phyloP scores from a whole-genome alignment of 2,329 filamentous ascomycete species.

The Phoma sp. region DNA sequence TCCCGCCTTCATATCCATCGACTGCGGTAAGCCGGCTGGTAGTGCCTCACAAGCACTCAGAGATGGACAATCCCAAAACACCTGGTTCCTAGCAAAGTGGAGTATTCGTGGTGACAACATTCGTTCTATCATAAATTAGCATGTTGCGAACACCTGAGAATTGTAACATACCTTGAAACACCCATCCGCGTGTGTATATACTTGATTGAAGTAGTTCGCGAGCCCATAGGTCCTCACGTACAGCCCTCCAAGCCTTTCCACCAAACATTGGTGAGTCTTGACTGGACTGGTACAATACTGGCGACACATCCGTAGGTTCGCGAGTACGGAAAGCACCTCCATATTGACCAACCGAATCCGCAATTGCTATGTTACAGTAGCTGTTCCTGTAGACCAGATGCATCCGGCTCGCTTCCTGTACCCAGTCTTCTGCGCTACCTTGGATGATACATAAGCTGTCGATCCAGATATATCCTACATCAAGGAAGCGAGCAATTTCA shows the following conservation, averaged over 20 bases:
- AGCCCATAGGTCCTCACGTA: conserved; percentile 30
- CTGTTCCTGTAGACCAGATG: conserved; percentile 37
- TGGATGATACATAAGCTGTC: conserved; percentile 33
- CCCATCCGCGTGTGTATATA: conserved; percentile 36
- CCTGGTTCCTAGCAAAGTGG: conserved; percentile 31
- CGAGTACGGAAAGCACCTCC: conserved; percentile 32
- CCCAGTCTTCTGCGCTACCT: conserved; percentile 25
- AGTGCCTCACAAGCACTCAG: conserved; percentile 34
- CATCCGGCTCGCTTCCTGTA: conserved; percentile 29
- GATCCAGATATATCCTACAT: conserved; percentile 37
- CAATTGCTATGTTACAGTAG: conserved; percentile 39
- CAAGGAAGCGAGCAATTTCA: conserved; percentile 26
- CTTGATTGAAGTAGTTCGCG: conserved; percentile 21
- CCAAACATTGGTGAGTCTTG: conserved; percentile 20
- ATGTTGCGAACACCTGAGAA: neutral
- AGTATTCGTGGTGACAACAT: conserved; percentile 37
- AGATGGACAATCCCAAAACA: conserved; percentile 38
- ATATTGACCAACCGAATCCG: conserved; percentile 25
- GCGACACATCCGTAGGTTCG: conserved; percentile 20
- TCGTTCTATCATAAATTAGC: conserved; percentile 24
- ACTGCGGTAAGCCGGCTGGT: conserved; percentile 27
- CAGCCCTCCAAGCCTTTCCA: conserved; percentile 23
- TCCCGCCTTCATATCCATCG: conserved; percentile 23
- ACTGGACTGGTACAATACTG: conserved; percentile 16
- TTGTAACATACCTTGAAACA: conserved; percentile 35